Conservation (phyloP, 2,329 filamentous ascomycete species). For the Ceratocystiopsis sp. region DNA sequence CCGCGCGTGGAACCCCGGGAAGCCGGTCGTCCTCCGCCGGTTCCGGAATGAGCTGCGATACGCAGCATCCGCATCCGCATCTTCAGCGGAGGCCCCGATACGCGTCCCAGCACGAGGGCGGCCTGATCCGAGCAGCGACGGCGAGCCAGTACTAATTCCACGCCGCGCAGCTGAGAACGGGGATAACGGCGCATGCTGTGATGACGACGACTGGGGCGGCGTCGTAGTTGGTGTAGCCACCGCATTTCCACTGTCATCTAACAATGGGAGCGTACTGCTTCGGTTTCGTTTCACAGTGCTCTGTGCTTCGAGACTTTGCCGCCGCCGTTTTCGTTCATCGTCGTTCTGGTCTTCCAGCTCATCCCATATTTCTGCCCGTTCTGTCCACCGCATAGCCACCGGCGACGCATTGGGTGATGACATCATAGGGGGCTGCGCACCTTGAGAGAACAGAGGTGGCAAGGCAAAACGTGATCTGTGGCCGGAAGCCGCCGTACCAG, state of each 20-base stretch:
- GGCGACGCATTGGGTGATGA: too few species aligned
- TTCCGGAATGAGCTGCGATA: slow-evolving; percentile 18
- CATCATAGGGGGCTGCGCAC: too few species aligned
- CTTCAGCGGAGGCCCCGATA: slow-evolving; percentile 6
- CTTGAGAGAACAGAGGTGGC: too few species aligned
- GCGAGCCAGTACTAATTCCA: slow-evolving; percentile 15
- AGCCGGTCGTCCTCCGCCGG: slow-evolving; percentile 41
- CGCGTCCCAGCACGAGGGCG: slow-evolving; percentile 5
- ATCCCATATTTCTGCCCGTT: slow-evolving; percentile 71
- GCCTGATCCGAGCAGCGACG: slow-evolving; percentile 3
- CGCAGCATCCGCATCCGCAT: slow-evolving; percentile 8
- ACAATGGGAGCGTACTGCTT: slow-evolving; percentile 30
- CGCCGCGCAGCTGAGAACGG: slow-evolving; percentile 16
- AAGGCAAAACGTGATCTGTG: too few species aligned
- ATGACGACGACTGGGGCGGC: neutral
- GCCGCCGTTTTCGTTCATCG: slow-evolving; percentile 10
- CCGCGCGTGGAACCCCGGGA: slow-evolving; percentile 42
- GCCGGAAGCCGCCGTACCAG: too few species aligned
- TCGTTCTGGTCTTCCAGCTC: slow-evolving; percentile 62
- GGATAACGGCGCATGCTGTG: slow-evolving; percentile 3
- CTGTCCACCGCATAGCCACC: slow-evolving; percentile 30
- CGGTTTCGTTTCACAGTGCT: slow-evolving; percentile 20
- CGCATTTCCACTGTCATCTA: too few species aligned
- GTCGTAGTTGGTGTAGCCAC: too few species aligned
- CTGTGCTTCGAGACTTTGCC: slow-evolving; percentile 1